Percentiles rank a stretch among this genome's conserved stretches.
Conservation (phyloP, 352 stramenopile species). For the Phytopythium cucurbitacearum region DNA sequence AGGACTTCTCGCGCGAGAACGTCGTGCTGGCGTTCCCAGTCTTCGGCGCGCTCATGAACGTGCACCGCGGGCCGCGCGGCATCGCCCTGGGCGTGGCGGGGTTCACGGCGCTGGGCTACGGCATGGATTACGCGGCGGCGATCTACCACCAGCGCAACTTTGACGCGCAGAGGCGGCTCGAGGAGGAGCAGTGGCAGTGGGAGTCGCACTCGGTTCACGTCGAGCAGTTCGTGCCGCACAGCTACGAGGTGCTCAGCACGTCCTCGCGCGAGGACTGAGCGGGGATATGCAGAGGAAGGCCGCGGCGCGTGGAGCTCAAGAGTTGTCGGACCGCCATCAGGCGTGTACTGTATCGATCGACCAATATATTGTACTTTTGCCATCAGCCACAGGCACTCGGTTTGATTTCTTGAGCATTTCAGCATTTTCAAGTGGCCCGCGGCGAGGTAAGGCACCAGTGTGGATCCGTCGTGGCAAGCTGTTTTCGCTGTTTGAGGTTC, state of each 20-base stretch:
- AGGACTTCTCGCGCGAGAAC: slow-evolving; percentile 55
- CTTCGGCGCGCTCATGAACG: slow-evolving; percentile 36
- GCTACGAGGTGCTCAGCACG: slow-evolving; percentile 5
- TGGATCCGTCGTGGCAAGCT: no score
- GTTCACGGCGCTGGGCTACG: slow-evolving; percentile 32
- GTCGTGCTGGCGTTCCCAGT: slow-evolving; percentile 48
- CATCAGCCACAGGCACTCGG: no score
- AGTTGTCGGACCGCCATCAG: no score
- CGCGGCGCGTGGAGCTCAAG: no score
- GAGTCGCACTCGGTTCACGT: slow-evolving; percentile 2
- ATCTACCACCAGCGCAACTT: slow-evolving; percentile 23
- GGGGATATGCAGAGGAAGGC: not conserved
- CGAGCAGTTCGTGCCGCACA: slow-evolving; percentile 1
- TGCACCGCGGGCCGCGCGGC: slow-evolving; percentile 27
- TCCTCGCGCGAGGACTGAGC: slow-evolving; percentile 5
- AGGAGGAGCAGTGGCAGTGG: slow-evolving; percentile 11
- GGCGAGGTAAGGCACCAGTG: no score
- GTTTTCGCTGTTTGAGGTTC: no score
- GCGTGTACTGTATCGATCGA: no score
- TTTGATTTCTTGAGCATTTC: no score
- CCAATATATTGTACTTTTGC: no score
- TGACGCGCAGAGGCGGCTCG: slow-evolving; percentile 15
- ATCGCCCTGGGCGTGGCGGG: slow-evolving; percentile 35
- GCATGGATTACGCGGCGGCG: slow-evolving; percentile 27
- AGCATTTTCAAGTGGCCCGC: no score